Conservation (phyloP, 2,329 filamentous ascomycete species). For the Diatrype stigma region DNA sequence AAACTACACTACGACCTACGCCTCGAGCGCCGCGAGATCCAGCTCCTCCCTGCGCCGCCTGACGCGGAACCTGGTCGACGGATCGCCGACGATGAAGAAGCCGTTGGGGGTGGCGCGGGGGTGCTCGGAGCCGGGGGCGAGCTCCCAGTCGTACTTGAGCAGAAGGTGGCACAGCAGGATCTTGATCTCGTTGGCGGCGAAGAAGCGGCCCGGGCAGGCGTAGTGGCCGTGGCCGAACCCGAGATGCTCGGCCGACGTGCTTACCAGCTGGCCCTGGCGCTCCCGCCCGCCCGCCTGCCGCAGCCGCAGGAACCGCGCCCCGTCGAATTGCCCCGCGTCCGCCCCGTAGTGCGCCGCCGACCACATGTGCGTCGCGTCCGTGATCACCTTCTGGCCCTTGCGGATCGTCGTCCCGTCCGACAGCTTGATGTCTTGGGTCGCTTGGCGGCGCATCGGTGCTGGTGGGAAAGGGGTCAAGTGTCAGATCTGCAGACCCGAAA, state of each 20-base stretch:
- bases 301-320: conserved; percentile 14
- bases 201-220: conserved; percentile 36
- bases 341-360: conserved; percentile 12
- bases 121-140: neutral
- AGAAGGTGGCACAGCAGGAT: conserved; percentile 28
- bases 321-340: conserved; percentile 15
- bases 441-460: neutral
- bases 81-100: neutral
- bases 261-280: conserved; percentile 24
- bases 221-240: conserved; percentile 34
- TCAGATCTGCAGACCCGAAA: neutral
- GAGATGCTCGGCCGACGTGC: conserved; percentile 20
- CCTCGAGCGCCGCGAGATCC: conserved; percentile 17
- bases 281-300: conserved; percentile 3
- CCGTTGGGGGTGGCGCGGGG: neutral
- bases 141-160: conserved; percentile 26
- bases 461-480: neutral
- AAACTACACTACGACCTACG: too few relatives aligned
- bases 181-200: conserved; percentile 34
- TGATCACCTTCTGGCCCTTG: conserved; percentile 14
- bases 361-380: conserved; percentile 13
- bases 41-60: conserved; percentile 10
- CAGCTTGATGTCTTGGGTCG: conserved; percentile 10
- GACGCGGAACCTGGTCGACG: neutral
- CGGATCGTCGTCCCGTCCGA: conserved; percentile 14